phyloP scores from a whole-genome alignment of 495 filamentous ascomycete species.

The Aspergillus leporis region DNA sequence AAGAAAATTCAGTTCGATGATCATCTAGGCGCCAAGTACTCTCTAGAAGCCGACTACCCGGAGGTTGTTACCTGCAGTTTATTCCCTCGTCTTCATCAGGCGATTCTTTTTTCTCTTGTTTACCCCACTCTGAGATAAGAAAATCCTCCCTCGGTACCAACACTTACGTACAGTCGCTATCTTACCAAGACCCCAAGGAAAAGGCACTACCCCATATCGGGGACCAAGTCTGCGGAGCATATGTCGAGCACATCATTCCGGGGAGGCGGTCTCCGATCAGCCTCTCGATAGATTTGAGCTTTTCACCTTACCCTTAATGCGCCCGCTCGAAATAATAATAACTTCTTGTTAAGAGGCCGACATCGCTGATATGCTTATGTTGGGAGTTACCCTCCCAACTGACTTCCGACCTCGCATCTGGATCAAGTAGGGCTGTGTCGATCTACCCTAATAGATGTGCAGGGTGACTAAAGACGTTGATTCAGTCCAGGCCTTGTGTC shows the following conservation, averaged over 20 bases:
- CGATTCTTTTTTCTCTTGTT: background rate
- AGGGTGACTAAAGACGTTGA: constrained; percentile 4
- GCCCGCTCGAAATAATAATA: background rate
- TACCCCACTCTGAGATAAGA: constrained; percentile 16
- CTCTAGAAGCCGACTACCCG: constrained; percentile 13
- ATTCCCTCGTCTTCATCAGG: constrained; percentile 1
- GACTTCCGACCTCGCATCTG: background rate
- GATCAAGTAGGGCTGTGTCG: background rate
- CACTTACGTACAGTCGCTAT: constrained; percentile 1
- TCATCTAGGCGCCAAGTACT: constrained; percentile 5
- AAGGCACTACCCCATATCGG: background rate
- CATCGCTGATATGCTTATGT: background rate
- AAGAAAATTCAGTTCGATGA: background rate
- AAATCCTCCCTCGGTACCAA: constrained; percentile 7
- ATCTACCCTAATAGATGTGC: background rate
- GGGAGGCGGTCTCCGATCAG: constrained; percentile 1
- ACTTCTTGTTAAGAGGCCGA: background rate
- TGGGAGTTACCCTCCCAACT: background rate
- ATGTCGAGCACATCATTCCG: constrained; percentile 13
- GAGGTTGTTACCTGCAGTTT: background rate
- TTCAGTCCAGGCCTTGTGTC: background rate
- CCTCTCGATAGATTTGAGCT: background rate
- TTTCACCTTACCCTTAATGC: background rate
- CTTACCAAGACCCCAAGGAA: background rate
- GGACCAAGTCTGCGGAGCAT: constrained; percentile 7